Percentiles rank a stretch among this genome's conserved stretches.
Conservation (phyloP, 441 rosid species). For the Syzygium syzygioides region DNA sequence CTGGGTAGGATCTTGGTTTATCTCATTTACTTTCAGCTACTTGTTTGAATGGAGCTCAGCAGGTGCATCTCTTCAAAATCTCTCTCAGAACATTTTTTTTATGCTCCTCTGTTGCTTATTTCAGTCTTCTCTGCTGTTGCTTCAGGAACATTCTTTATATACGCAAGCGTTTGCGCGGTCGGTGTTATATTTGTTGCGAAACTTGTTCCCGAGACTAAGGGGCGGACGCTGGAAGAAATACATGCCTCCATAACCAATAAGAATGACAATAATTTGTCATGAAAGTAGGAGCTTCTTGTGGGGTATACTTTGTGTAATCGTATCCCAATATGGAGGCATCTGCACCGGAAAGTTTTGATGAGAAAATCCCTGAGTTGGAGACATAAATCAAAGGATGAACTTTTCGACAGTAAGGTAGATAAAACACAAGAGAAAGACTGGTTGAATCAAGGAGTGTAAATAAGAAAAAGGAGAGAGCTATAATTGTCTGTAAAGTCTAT, state of each 20-base stretch:
- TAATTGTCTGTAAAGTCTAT: background rate
- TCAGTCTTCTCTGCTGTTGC: background rate
- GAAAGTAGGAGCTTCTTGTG: background rate
- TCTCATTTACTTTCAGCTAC: constrained; percentile 29
- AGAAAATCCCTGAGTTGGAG: background rate
- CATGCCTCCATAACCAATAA: constrained; percentile 9
- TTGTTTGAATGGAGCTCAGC: constrained; percentile 35
- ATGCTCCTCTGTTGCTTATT: background rate
- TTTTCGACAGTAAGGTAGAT: background rate
- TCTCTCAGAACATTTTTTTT: background rate
- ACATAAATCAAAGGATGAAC: background rate
- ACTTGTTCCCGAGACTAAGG: constrained; percentile 37
- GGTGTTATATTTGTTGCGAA: constrained; percentile 19
- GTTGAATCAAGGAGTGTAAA: background rate
- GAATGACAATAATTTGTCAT: background rate
- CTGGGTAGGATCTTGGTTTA: constrained; percentile 32
- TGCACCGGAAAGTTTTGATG: background rate
- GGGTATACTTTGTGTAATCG: background rate
- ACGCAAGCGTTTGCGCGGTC: background rate
- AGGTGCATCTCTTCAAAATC: constrained; percentile 9
- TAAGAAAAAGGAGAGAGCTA: background rate
- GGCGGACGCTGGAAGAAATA: constrained; percentile 34
- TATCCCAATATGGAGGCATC: background rate
- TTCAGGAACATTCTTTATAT: constrained; percentile 38
- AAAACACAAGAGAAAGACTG: background rate